These are phyloP conservation scores for Fusarium graminum DNA, from an alignment of 2,329 filamentous ascomycete genomes.

Conservation along the genomic window DNA sequence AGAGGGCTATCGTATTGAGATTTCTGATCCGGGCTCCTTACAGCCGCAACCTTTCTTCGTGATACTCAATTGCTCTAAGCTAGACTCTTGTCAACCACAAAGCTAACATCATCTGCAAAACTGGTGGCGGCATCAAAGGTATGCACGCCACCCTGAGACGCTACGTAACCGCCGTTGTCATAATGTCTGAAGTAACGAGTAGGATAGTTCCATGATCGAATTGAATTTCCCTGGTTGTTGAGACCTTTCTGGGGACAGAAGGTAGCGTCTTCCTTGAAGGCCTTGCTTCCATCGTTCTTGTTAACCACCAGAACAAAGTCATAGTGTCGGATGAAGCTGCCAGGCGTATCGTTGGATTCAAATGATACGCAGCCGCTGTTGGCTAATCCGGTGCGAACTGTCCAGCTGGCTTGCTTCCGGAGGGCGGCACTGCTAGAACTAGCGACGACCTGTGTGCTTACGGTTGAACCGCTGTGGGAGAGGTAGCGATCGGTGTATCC, in stretches of 20 bases:
- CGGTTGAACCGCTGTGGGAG: constrained; percentile 11
- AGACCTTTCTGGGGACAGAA: constrained; percentile 30
- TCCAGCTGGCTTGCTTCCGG: constrained; percentile 32
- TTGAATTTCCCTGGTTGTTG: constrained; percentile 6
- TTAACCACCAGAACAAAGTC: constrained; percentile 4
- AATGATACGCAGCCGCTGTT: constrained; percentile 30
- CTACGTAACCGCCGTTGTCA: constrained; percentile 6
- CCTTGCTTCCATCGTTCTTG: constrained; percentile 13
- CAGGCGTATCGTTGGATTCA: constrained; percentile 26
- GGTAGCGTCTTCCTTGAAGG: constrained; percentile 26
- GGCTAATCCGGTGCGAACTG: constrained; percentile 17
- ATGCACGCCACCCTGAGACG: constrained; percentile 26
- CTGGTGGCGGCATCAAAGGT: constrained; percentile 11
- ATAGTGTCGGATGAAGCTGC: constrained; percentile 22
- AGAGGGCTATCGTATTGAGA: too few relatives aligned
- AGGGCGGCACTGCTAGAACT: constrained; percentile 16
- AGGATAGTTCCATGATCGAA: constrained; percentile 33
- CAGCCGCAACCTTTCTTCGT: too few relatives aligned
- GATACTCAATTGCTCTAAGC: background rate
- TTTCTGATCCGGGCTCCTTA: too few relatives aligned
- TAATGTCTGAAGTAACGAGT: constrained; percentile 29
- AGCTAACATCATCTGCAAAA: constrained; percentile 22
- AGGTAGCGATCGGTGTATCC: constrained; percentile 25
- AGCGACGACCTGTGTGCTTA: constrained; percentile 24
- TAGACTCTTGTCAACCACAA: constrained; percentile 3